phyloP scores from a whole-genome alignment of 306 rosid species.

The Cicer arietinum region DNA sequence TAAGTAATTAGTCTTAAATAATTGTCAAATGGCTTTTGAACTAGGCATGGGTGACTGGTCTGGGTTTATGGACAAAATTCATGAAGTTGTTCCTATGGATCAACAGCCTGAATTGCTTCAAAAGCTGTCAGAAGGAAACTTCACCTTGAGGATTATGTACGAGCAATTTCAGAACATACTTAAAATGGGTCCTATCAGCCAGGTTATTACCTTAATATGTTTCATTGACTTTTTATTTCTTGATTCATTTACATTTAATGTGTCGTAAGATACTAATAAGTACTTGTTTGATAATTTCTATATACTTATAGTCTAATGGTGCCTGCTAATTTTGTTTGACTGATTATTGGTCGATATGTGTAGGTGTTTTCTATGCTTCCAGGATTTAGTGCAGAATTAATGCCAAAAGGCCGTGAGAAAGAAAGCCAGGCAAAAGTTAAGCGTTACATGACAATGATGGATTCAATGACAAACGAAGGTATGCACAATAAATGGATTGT shows the following conservation, averaged over 20 bases:
- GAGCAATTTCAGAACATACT: constrained; percentile 81
- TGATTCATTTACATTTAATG: constrained; percentile 3
- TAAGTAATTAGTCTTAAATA: constrained; percentile 3
- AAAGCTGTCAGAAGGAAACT: constrained; percentile 81
- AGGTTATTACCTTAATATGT: constrained; percentile 54
- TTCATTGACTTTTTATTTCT: neutral
- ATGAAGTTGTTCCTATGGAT: constrained; percentile 88
- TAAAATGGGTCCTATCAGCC: constrained; percentile 77
- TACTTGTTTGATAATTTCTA: constrained; percentile 11
- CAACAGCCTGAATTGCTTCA: constrained; percentile 83
- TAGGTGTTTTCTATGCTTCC: constrained; percentile 85
- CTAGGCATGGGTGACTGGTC: constrained; percentile 91
- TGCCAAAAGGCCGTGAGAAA: constrained; percentile 90
- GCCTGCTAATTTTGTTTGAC: constrained; percentile 39
- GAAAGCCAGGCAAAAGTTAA: constrained; percentile 87
- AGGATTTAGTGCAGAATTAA: constrained; percentile 73
- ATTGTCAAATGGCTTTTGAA: constrained; percentile 29
- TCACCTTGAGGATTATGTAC: constrained; percentile 85
- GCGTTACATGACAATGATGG: constrained; percentile 98
- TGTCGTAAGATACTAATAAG: constrained; percentile 9
- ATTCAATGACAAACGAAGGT: constrained; percentile 91
- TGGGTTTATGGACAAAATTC: constrained; percentile 85
- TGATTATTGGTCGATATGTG: constrained; percentile 28
- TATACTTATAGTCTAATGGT: constrained; percentile 4
- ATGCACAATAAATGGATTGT: constrained; percentile 31